phyloP scores from a whole-genome alignment of 2,329 filamentous ascomycete species.

The Fusarium equiseti region DNA sequence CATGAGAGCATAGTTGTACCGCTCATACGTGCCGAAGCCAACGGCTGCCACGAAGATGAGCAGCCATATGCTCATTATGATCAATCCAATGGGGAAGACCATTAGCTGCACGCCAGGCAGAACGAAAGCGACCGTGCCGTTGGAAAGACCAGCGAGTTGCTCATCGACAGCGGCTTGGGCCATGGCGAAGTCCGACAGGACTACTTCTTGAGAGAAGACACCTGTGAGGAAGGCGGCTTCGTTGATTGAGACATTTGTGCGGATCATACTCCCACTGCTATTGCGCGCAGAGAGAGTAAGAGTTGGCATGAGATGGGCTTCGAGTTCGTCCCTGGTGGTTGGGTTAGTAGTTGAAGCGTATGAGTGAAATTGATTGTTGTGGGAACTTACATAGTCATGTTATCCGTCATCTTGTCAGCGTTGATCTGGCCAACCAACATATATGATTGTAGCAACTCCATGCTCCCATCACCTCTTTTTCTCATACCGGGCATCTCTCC shows the following conservation, averaged over 20 bases:
- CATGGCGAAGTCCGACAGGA: conserved; percentile 63
- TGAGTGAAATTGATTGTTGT: conserved; percentile 14
- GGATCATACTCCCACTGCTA: conserved; percentile 63
- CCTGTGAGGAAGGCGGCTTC: conserved; percentile 79
- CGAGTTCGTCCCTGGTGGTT: conserved; percentile 64
- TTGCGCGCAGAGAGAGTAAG: conserved; percentile 74
- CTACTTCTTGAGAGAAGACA: conserved; percentile 71
- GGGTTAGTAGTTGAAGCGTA: conserved; percentile 21
- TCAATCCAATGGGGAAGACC: conserved; percentile 77
- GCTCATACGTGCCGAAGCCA: conserved; percentile 73
- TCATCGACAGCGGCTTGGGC: conserved; percentile 65
- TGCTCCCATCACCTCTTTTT: conserved; percentile 43
- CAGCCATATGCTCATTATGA: conserved; percentile 74
- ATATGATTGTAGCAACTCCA: conserved; percentile 70
- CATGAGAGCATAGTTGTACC: conserved; percentile 74
- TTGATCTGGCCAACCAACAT: conserved; percentile 78
- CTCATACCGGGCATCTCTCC: conserved; percentile 32
- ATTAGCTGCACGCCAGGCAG: conserved; percentile 76
- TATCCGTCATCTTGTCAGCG: conserved; percentile 62
- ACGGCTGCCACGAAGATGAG: conserved; percentile 67
- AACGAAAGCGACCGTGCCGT: conserved; percentile 72
- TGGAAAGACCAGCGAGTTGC: conserved; percentile 58
- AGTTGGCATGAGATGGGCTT: conserved; percentile 74
- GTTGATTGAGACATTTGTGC: conserved; percentile 75
- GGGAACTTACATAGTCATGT: conserved; percentile 70